These are phyloP conservation scores for Fagopyrum esculentum DNA, from an alignment of 148 eudicot species.

Conservation along the genomic window DNA sequence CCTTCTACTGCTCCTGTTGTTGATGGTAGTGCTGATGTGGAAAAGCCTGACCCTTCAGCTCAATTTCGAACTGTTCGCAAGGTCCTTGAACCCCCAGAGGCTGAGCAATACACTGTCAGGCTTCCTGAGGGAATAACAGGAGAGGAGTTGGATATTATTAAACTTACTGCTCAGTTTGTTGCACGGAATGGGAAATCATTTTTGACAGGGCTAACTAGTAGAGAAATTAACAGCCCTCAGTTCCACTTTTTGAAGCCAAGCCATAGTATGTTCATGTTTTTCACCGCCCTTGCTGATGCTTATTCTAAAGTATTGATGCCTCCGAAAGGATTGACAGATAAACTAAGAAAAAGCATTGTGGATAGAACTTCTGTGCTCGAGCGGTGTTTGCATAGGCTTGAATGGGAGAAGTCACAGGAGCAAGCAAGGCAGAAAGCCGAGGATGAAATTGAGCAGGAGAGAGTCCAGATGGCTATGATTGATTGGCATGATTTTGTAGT, in stretches of 20 bases:
- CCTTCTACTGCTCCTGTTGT: conserved; percentile 26
- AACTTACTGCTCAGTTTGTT: conserved; percentile 77
- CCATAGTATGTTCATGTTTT: conserved; percentile 79
- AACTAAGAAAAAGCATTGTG: conserved; percentile 48
- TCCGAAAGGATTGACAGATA: conserved; percentile 63
- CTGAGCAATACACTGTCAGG: conserved; percentile 72
- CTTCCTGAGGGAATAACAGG: conserved; percentile 82
- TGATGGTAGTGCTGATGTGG: conserved; percentile 21
- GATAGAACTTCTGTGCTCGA: conserved; percentile 67
- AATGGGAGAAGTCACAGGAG: conserved; percentile 81
- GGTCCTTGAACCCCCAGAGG: conserved; percentile 76
- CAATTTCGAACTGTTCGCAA: conserved; percentile 55
- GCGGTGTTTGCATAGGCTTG: conserved; percentile 64
- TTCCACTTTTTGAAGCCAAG: conserved; percentile 76
- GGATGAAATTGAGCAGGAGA: conserved; percentile 73
- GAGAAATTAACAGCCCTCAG: conserved; percentile 66
- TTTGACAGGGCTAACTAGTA: conserved; percentile 59
- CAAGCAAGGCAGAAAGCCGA: conserved; percentile 84
- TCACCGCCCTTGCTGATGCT: conserved; percentile 78
- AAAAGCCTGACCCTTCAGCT: conserved; percentile 60
- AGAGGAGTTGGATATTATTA: conserved; percentile 76
- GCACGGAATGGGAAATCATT: conserved; percentile 75
- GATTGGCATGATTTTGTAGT: conserved; percentile 91
- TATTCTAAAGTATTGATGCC: conserved; percentile 85
- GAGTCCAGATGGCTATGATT: conserved; percentile 74